Conservation (phyloP, 805 yeast species). For the Kluyveromyces aestuarii region DNA sequence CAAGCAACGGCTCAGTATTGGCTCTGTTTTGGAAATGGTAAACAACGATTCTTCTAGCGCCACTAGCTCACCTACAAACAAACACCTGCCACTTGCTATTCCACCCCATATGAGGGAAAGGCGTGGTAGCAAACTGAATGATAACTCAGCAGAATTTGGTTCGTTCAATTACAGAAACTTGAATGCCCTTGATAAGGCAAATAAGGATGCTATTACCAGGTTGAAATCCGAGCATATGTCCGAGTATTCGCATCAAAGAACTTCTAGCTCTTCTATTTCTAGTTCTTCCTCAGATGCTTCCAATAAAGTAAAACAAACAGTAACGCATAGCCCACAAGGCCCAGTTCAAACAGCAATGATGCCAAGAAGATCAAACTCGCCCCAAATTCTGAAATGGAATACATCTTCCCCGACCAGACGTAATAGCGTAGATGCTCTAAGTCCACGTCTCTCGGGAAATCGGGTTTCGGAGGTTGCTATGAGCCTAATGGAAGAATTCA, state of each 20-base stretch:
- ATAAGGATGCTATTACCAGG: conserved; percentile 83
- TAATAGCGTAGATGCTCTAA: conserved; percentile 11
- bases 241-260: conserved; percentile 22
- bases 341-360: background rate
- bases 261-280: conserved; percentile 28
- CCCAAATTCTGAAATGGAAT: conserved; percentile 11
- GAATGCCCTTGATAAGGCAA: conserved; percentile 85
- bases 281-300: conserved; percentile 29
- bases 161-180: conserved; percentile 84
- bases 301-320: conserved; percentile 5
- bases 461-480: background rate
- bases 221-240: conserved; percentile 70
- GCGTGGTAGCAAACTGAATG: conserved; percentile 63
- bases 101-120: conserved; percentile 59
- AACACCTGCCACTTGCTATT: conserved; percentile 37
- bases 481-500: background rate
- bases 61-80: conserved; percentile 28
- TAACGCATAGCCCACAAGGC: background rate
- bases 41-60: conserved; percentile 21
- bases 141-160: conserved; percentile 73
- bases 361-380: conserved; percentile 17
- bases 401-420: conserved; percentile 24
- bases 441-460: background rate
- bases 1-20: conserved; percentile 18
- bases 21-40: conserved; percentile 23